Evolutionary conservation across 352 stramenopile genomes (phyloP).

Genomic region (Pythium coloratum): DNA sequence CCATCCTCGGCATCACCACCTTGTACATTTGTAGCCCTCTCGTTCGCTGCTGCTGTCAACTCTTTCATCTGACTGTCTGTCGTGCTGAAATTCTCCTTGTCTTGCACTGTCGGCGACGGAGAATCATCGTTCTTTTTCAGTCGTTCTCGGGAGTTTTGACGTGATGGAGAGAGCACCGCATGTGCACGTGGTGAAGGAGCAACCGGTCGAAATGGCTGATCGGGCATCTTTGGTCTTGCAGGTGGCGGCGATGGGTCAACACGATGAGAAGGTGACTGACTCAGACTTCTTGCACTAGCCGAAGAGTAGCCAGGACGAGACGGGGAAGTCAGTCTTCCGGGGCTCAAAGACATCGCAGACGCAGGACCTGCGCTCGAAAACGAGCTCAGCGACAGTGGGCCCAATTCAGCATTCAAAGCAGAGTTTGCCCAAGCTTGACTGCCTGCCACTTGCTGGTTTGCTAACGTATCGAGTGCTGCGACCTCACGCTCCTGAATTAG

Average conservation of each 20-base stretch:
- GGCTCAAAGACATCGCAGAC: conserved; percentile 5
- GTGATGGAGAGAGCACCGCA: conserved; percentile 1
- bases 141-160: neutral
- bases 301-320: conserved; percentile 1
- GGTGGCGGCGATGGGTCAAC: conserved; percentile 9
- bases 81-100: neutral
- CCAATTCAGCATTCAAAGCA: neutral
- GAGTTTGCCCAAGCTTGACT: conserved; percentile 3
- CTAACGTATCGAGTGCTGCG: conserved; percentile 25
- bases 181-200: conserved; percentile 11
- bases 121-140: neutral
- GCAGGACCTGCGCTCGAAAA: neutral
- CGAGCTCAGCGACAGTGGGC: neutral
- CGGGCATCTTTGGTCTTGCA: conserved; percentile 5
- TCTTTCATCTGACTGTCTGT: neutral
- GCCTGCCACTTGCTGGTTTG: conserved; percentile 13
- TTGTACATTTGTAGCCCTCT: neutral
- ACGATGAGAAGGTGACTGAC: neutral
- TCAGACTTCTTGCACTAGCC: neutral
- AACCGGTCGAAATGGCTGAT: conserved; percentile 9
- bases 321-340: conserved; percentile 3
- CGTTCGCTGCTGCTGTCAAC: neutral
- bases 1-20: neutral
- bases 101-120: neutral
- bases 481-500: conserved; percentile 50